A percentile compares a stretch with the other conserved stretches of the same genome.
These are phyloP conservation scores for Panaeolus cyanescens DNA, from an alignment of 768 basidiomycete species.

Conservation along the genomic window DNA sequence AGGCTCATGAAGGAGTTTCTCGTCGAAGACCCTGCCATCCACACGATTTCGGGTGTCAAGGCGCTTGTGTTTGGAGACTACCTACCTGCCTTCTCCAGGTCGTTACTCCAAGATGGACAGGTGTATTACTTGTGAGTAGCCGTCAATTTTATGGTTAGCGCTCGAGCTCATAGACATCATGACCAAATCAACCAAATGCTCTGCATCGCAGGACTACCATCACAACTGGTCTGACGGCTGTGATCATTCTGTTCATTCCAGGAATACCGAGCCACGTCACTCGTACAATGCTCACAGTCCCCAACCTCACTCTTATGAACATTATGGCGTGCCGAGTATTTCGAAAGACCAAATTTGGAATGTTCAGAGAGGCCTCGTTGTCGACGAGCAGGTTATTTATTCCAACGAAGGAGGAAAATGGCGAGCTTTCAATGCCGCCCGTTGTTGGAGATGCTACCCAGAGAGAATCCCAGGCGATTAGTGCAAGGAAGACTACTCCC, in stretches of 20 bases:
- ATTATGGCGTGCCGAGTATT: slow-evolving; percentile 20
- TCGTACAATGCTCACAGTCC: slow-evolving; percentile 15
- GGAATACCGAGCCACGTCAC: background rate
- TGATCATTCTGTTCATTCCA: background rate
- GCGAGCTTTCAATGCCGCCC: background rate
- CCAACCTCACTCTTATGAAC: slow-evolving; percentile 16
- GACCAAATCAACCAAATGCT: too few species aligned
- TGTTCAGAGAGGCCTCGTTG: slow-evolving; percentile 6
- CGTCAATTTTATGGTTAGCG: too few species aligned
- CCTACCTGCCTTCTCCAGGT: slow-evolving; percentile 23
- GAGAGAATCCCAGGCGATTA: too few species aligned
- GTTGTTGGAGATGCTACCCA: too few species aligned
- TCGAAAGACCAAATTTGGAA: too few species aligned
- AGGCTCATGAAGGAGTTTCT: slow-evolving; percentile 21
- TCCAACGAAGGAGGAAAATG: background rate
- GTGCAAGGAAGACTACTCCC: too few species aligned
- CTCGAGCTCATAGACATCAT: too few species aligned
- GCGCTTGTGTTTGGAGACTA: slow-evolving; percentile 16
- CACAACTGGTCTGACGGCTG: background rate
- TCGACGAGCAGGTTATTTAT: background rate
- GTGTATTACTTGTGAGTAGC: slow-evolving; percentile 34
- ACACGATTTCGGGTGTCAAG: slow-evolving; percentile 6
- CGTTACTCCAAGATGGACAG: slow-evolving; percentile 30
- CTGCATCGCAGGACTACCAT: background rate
- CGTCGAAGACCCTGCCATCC: slow-evolving; percentile 12